These are phyloP conservation scores for Sporothrix brasiliensis DNA, from an alignment of 2,329 filamentous ascomycete species.

Conservation along the genomic window DNA sequence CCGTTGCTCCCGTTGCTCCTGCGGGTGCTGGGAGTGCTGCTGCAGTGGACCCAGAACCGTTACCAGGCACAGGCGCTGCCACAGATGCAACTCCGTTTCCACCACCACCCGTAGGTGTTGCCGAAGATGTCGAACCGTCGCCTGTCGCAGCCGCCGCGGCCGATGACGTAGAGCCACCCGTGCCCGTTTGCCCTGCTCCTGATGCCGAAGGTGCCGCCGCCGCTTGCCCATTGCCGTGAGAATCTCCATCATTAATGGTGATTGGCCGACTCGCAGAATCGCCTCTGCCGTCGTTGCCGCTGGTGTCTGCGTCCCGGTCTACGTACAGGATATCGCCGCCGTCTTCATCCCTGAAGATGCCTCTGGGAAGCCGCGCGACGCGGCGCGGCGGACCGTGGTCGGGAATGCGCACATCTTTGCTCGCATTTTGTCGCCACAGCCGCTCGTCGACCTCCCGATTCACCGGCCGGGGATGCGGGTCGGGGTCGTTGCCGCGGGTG, in stretches of 20 bases:
- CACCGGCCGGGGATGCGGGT: not conserved
- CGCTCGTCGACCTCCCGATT: not conserved
- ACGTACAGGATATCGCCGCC: not conserved
- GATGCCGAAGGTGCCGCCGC: too few species aligned
- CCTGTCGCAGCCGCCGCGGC: not conserved
- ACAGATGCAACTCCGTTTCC: too few species aligned
- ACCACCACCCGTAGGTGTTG: too few species aligned
- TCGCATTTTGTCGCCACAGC: not conserved
- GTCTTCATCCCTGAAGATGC: not conserved
- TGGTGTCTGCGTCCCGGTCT: not conserved
- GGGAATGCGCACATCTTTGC: conserved; percentile 1
- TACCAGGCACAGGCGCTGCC: not conserved
- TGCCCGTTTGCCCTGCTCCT: too few species aligned
- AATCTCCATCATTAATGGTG: too few species aligned
- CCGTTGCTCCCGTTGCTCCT: not conserved
- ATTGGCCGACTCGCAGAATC: not conserved
- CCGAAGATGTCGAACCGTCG: too few species aligned
- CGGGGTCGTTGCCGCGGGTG: not conserved
- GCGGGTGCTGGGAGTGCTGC: not conserved
- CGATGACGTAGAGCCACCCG: not conserved
- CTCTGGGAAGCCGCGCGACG: not conserved
- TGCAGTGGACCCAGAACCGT: not conserved
- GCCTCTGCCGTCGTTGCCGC: not conserved
- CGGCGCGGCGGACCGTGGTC: conserved; percentile 19
- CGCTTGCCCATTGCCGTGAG: too few species aligned